Conservation (phyloP, 2,329 filamentous ascomycete species). For the Leptographium procerum region DNA sequence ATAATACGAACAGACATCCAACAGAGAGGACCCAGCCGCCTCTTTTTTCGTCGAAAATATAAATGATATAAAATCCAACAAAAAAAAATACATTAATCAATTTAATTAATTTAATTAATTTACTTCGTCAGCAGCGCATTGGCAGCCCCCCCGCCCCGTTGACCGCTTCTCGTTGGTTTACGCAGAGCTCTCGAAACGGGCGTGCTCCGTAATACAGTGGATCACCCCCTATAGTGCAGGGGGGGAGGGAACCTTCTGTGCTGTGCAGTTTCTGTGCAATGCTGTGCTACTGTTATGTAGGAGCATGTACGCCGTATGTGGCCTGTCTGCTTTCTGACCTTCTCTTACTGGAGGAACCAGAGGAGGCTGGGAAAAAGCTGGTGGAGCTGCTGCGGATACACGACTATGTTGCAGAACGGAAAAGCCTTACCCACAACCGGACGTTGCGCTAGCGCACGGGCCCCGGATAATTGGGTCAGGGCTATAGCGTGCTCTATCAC, state of each 20-base stretch:
- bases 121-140: not conserved
- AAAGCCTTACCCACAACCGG: not conserved
- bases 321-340: not conserved
- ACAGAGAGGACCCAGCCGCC: not conserved
- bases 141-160: not conserved
- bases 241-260: too few species aligned
- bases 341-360: not conserved
- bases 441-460: not conserved
- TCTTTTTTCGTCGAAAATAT: not conserved
- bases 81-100: not conserved
- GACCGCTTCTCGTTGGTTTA: not conserved
- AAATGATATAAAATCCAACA: not conserved
- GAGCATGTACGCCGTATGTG: not conserved
- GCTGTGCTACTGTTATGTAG: too few species aligned
- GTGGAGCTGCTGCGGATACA: too few species aligned
- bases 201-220: too few species aligned
- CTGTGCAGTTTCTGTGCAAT: not conserved
- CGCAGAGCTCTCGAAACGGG: not conserved
- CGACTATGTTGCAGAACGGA: too few species aligned
- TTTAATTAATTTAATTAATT: not conserved
- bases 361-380: not conserved
- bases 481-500: not conserved
- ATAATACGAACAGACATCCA: not conserved
- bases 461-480: not conserved
- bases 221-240: too few species aligned